Evolutionary conservation across 1,139 yeast genomes (phyloP), one percentile per base, ranked within the genome.

Genomic region (Kodamaea ohmeri): DNA sequence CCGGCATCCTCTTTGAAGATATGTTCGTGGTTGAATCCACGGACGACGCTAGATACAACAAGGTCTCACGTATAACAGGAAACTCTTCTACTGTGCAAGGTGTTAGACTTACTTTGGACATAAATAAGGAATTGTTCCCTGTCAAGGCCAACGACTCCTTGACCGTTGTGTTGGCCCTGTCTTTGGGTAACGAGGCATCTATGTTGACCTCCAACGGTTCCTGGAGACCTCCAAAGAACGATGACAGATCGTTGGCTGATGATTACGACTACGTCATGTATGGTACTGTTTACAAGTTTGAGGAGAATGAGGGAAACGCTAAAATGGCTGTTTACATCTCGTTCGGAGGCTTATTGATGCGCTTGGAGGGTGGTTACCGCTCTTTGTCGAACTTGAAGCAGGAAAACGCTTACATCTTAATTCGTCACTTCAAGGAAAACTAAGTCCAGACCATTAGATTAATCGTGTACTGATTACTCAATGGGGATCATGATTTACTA

Each of bases 181-280:
- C 89, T 2, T 69, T 90, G 44, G 89, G 82, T 21, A 76, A 78
- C 41, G 79, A 74, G 36, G 63, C 72, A 8, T 68, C 78, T 16
- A 73, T 65, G 65, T 56, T 74, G 40, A 70, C 83, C 13, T 71
- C 83, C 33, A 78, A 79, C 47, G 83, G 87, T 25, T 80, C 88
- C 13, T 92, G 97, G 97, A 82, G 97, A 67, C 90, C 92, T 3
- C 95, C 96, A 31, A 85, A 78, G 61, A 75, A 84, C 11, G 86
- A 82, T 42, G 96, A 89, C 51, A 76, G 83, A 53, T 78, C 94
- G 2, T 73, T 92, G 56, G 96, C 97, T 44, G 97, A 92, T 58
- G 97, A 92, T 57, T 92, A 89, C 65, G 98, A 94, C 60, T 94
- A 94, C 55, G 97, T 92, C 51, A 92, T 92, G 97, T 83, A 90